These are phyloP conservation scores for Bromus sterilis DNA, from an alignment of 176 grass and related monocot species.

Conservation along the genomic window DNA sequence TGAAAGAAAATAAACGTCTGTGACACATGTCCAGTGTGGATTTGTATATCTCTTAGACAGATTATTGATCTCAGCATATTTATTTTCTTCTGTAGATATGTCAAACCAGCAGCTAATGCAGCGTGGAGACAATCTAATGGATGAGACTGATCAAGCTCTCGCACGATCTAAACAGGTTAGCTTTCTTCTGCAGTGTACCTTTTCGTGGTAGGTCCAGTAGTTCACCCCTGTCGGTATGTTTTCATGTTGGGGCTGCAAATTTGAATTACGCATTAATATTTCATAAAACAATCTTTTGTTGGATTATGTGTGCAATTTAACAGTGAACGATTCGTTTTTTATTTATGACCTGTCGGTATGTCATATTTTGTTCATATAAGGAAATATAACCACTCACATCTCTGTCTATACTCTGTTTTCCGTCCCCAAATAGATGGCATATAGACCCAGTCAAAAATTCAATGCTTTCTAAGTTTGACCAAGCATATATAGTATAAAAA, in stretches of 20 bases:
- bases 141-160: slow-evolving; percentile 94
- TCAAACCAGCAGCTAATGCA: slow-evolving; percentile 91
- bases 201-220: not conserved
- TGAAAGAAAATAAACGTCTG: not conserved
- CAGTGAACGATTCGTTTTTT: no score
- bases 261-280: not conserved
- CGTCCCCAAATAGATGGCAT: no score
- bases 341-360: not conserved
- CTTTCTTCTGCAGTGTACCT: not conserved
- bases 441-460: no score
- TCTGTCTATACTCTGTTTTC: not conserved
- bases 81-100: slow-evolving; percentile 55
- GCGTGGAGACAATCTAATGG: slow-evolving; percentile 63
- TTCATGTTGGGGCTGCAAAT: not conserved
- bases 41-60: not conserved
- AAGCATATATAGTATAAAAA: no score
- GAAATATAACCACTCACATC: not conserved
- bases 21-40: not conserved
- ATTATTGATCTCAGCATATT: not conserved
- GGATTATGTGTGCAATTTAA: not conserved
- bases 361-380: not conserved
- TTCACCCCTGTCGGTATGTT: not conserved
- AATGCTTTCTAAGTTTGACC: no score
- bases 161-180: slow-evolving; percentile 63
- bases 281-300: not conserved